Evolutionary conservation across 2,329 filamentous ascomycete genomes (phyloP), one percentile per base, ranked within the genome.

Genomic region (Periglandula ipomoeae): DNA sequence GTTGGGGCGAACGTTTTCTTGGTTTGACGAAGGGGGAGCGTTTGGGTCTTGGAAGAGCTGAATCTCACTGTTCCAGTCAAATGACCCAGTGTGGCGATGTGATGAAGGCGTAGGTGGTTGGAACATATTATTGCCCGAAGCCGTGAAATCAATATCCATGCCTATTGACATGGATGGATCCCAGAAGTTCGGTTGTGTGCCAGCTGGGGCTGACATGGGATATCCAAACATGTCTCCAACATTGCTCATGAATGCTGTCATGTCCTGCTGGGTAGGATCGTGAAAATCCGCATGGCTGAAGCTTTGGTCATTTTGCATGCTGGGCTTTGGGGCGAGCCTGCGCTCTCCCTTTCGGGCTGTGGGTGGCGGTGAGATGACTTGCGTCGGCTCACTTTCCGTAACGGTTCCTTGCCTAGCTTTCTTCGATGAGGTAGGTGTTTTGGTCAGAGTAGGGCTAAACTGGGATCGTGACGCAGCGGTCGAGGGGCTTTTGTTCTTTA

Each of bases 301-400:
- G 55, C 67, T 67, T 59, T 79, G 71, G 52, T 77, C 75, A 75
- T 77, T 70, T 61, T 81, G 76, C 78, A 81, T 81, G 48, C 58
- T 75, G 67, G 70, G 62, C 61, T 73, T 76, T 32, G 74, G 70
- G 50, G 71, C 74, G 60, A 81, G 70, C 67, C 73, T 79, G 58
- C 75, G 76, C 55, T 68, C 69, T 56, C 71, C 72, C 65, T 79
- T 80, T 54, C 68, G 74, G 53, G 70, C 68, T 34, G 79, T 79
- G 23, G 77, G 74, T 46, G 81, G 81, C 48, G 81, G 81, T 24
- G 80, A 84, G 45, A 72, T 72, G 32, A 76, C 79, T 57, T 82
- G 79, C 20, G 62, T 62, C 22, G 55, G 55, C 46, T 67, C 62
- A 37, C 60, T 65, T 53, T 68, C 59, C 52, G 46, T 7, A 37